Base-by-base conservation (phyloP, 164 flowering plant species). In the Stephania cephalantha region DNA sequence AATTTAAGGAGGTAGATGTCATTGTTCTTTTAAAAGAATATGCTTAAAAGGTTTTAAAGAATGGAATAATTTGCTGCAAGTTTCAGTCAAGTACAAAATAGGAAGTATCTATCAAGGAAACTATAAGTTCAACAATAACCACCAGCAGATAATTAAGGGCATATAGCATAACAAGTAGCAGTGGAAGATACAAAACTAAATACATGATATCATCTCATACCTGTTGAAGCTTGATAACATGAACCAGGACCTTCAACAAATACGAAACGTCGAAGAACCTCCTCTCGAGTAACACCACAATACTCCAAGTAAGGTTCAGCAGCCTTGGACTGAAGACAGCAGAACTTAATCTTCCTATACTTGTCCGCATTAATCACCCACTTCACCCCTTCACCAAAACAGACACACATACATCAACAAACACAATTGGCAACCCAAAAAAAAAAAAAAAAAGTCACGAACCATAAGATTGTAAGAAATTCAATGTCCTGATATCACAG, bases 201-300 rank as follows among this genome's bases (percentile, higher is more conserved):
- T 1, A 61, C 30, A 22, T 13, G 9, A 70, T 58, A 25, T 29
- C 46, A 45, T 46, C 81, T 70, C 42, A 35, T 61, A 92, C 98
- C 97, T 71, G 97, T 86, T 52, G 98, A 95, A n/a, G 84, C 98
- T 77, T 88, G 94, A 79, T 89, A 85, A 82, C 86, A 91, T 69
- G 64, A 75, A 48, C 86, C 89, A 7, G 84, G 95, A 72, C 98
- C 97, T 85, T 95, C 98, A 81, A 92, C 76, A 79, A 95, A 95
- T 80, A 95, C 72, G 79, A 95, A 91, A 61, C 97, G 89, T 2
- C 87, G 89, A 50, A 85, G 86, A 76, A 95, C 97, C 82, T 91
- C 95, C 78, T 89, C 89, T 72, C 90, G 81, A 7, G 83, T 86
- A 52, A 95, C 81, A 45, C 94, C 94, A 78, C 92, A 85, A 1